Conservation (phyloP, 2,329 filamentous ascomycete species). For the Fusarium proliferatum region DNA sequence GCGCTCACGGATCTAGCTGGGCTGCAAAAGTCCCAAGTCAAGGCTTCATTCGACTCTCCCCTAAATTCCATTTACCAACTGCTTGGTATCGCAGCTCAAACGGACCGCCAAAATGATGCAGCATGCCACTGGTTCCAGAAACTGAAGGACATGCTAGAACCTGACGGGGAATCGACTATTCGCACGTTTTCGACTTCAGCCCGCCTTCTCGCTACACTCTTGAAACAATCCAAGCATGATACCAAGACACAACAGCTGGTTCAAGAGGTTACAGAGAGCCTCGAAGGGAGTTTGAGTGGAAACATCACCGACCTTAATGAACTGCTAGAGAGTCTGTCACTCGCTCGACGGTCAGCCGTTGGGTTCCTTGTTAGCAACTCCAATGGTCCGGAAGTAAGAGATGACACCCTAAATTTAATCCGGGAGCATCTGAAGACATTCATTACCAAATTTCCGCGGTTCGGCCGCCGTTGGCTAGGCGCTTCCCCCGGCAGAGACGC, state of each 20-base stretch:
- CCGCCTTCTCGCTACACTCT: constrained; percentile 64
- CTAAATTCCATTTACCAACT: constrained; percentile 63
- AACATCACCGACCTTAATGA: constrained; percentile 70
- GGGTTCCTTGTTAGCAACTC: constrained; percentile 55
- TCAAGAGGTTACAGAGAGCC: constrained; percentile 60
- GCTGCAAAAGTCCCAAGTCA: constrained; percentile 48
- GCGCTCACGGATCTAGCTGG: constrained; percentile 49
- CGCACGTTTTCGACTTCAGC: constrained; percentile 64
- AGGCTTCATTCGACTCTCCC: constrained; percentile 55
- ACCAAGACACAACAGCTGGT: constrained; percentile 57
- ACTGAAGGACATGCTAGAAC: constrained; percentile 53
- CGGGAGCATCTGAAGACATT: constrained; percentile 63
- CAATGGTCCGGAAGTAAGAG: constrained; percentile 23
- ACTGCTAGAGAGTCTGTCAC: constrained; percentile 66
- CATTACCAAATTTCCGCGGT: constrained; percentile 68
- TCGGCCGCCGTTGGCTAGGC: constrained; percentile 71
- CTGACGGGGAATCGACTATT: constrained; percentile 58
- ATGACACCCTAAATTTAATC: constrained; percentile 38
- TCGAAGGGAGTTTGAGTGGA: constrained; percentile 70
- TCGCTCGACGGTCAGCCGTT: constrained; percentile 65
- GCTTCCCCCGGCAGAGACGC: constrained; percentile 63
- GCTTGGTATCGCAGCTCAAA: constrained; percentile 61
- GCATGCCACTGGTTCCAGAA: constrained; percentile 67
- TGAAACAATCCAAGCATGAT: constrained; percentile 57
- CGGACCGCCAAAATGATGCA: constrained; percentile 59